These are phyloP conservation scores for Cladorrhinum sp. DNA, from an alignment of 2,329 filamentous ascomycete genomes.

Conservation along the genomic window DNA sequence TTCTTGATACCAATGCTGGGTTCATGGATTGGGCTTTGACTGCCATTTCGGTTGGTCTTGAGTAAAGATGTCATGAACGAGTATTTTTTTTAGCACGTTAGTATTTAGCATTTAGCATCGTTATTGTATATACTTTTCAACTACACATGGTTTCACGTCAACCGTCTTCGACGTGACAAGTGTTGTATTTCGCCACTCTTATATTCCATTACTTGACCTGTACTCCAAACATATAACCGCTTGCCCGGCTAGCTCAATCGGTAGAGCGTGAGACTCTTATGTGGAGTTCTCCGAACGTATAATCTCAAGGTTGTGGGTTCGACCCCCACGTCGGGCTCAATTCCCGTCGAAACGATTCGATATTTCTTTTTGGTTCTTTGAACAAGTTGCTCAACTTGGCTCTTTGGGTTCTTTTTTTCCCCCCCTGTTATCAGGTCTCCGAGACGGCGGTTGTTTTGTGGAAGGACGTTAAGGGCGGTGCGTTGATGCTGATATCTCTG, in stretches of 20 bases:
- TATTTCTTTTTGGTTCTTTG: background rate
- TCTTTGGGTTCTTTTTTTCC: too few species aligned
- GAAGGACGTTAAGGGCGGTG: too few species aligned
- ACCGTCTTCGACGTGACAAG: too few species aligned
- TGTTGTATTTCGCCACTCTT: too few species aligned
- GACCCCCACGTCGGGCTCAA: background rate
- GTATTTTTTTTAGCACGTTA: background rate
- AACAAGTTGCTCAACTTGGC: too few species aligned
- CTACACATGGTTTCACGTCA: background rate
- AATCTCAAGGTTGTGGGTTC: background rate
- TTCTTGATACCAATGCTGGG: conserved; percentile 40
- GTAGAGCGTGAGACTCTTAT: conserved; percentile 70
- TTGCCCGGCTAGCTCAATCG: conserved; percentile 63
- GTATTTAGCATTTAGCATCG: background rate
- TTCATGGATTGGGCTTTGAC: conserved; percentile 41
- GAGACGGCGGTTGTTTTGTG: too few species aligned
- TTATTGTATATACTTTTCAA: background rate
- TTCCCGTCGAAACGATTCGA: background rate
- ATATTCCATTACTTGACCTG: too few species aligned
- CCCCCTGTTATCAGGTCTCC: too few species aligned
- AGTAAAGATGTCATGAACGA: background rate
- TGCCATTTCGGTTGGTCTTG: conserved; percentile 17
- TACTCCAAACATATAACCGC: too few species aligned
- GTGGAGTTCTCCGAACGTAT: background rate
- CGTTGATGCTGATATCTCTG: too few species aligned